These are phyloP conservation scores for Spirogloea muscicola DNA, from an alignment of 139 green algal genomes.

Conservation along the genomic window DNA sequence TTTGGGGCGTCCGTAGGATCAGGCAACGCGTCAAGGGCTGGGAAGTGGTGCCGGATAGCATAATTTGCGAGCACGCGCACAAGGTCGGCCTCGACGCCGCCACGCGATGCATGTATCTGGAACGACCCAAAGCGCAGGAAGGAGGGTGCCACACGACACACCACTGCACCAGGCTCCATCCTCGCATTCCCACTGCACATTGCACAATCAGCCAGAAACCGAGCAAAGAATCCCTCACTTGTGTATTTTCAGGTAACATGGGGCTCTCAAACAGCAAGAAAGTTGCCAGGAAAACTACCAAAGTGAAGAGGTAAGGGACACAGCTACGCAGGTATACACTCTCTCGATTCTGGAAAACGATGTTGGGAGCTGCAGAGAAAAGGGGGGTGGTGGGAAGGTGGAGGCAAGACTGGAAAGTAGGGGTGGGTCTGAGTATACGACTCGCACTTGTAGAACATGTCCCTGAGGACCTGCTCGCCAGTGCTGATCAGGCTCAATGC, in stretches of 20 bases:
- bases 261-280: too few species aligned
- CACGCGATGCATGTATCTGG: slow-evolving; percentile 72
- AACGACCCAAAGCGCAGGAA: slow-evolving; percentile 93
- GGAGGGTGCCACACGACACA: slow-evolving; percentile 73
- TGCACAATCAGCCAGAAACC: too few species aligned
- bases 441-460: slow-evolving; percentile 75
- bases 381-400: background rate
- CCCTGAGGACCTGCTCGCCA: slow-evolving; percentile 69
- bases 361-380: background rate
- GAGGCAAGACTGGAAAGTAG: background rate
- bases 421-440: too few species aligned
- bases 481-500: slow-evolving; percentile 80
- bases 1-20: slow-evolving; percentile 35
- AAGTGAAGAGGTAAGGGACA: too few species aligned
- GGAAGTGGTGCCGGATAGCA: slow-evolving; percentile 80
- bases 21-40: slow-evolving; percentile 55
- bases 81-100: slow-evolving; percentile 50
- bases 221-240: too few species aligned
- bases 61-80: slow-evolving; percentile 68
- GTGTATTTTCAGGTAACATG: too few species aligned
- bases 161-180: slow-evolving; percentile 70
- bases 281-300: too few species aligned
- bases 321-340: too few species aligned
- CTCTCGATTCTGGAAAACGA: too few species aligned
- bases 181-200: slow-evolving; percentile 51